Evolutionary conservation across 495 filamentous ascomycete species (phyloP).

Genomic region (Xylaria telfairii): DNA sequence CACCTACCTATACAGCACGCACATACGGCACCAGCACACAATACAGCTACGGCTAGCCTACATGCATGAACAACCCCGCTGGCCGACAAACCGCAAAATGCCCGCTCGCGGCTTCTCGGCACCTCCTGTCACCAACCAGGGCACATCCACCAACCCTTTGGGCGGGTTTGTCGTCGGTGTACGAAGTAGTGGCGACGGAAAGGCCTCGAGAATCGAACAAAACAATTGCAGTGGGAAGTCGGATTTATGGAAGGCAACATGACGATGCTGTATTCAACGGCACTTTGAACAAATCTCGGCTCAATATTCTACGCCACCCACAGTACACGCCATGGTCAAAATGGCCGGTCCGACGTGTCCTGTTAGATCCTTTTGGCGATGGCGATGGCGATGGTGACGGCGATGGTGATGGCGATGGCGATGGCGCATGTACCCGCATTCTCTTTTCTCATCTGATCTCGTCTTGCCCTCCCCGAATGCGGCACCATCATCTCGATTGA

Average conservation of each 20-base stretch:
- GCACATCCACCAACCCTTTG: neutral
- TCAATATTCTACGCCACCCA: neutral
- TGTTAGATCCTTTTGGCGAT: too few relatives aligned
- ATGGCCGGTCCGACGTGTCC: neutral
- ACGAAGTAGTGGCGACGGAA: neutral
- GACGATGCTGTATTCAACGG: neutral
- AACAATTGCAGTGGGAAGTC: neutral
- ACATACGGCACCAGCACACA: too few relatives aligned
- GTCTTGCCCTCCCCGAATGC: conserved; percentile 3
- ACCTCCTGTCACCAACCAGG: neutral
- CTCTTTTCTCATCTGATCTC: neutral
- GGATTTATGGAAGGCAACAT: too few relatives aligned
- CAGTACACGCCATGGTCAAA: neutral
- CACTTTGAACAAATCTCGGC: neutral
- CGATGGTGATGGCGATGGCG: too few relatives aligned
- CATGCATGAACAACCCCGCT: conserved; percentile 22
- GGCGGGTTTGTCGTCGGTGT: neutral
- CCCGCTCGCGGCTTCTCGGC: conserved; percentile 5
- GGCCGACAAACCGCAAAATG: neutral
- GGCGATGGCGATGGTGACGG: too few relatives aligned
- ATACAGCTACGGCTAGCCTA: too few relatives aligned
- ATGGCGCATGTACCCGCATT: neutral
- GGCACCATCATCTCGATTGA: conserved; percentile 18
- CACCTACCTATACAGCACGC: neutral
- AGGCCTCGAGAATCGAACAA: neutral